These are phyloP conservation scores for Limnanthes douglasii DNA, from an alignment of 345 rosid genomes.

Conservation along the genomic window DNA sequence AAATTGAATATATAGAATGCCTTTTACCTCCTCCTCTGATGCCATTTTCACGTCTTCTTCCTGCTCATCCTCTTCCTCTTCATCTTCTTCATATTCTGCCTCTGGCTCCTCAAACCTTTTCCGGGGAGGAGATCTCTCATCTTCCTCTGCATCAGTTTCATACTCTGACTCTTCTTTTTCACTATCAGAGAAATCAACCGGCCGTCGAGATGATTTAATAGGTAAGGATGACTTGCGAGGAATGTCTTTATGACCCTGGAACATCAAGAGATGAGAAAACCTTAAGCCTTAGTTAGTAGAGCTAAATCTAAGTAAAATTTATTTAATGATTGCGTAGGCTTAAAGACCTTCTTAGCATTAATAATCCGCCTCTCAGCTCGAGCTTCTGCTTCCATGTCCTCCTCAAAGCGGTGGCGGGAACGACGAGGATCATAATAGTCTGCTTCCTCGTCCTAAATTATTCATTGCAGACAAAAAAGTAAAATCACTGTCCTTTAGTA, in stretches of 20 bases:
- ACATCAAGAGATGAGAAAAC: conserved; percentile 1
- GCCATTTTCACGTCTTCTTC: conserved; percentile 40
- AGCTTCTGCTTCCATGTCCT: conserved; percentile 86
- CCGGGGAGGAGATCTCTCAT: conserved; percentile 39
- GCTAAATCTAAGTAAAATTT: no score
- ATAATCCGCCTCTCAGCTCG: conserved; percentile 78
- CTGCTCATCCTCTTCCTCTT: conserved; percentile 38
- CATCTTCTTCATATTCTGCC: conserved; percentile 77
- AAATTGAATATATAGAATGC: no score
- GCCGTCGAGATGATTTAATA: conserved; percentile 51
- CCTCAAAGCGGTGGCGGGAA: conserved; percentile 70
- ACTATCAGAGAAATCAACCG: conserved; percentile 70
- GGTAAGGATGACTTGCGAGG: conserved; percentile 41
- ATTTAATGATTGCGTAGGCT: no score
- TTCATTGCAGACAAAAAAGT: conserved; percentile 10
- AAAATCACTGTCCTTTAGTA: no score
- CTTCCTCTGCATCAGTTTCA: conserved; percentile 83
- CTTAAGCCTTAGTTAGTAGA: conserved; percentile 1
- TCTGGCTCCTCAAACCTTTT: conserved; percentile 64
- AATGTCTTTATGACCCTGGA: conserved; percentile 57
- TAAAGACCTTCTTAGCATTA: conserved; percentile 97
- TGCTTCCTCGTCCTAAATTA: conserved; percentile 84
- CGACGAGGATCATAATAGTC: conserved; percentile 70
- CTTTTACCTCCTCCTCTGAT: conserved; percentile 65
- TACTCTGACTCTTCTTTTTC: conserved; percentile 94